These are phyloP conservation scores for Ustilago vetiveriae DNA, from an alignment of 1,284 basidiomycete genomes.

Conservation along the genomic window DNA sequence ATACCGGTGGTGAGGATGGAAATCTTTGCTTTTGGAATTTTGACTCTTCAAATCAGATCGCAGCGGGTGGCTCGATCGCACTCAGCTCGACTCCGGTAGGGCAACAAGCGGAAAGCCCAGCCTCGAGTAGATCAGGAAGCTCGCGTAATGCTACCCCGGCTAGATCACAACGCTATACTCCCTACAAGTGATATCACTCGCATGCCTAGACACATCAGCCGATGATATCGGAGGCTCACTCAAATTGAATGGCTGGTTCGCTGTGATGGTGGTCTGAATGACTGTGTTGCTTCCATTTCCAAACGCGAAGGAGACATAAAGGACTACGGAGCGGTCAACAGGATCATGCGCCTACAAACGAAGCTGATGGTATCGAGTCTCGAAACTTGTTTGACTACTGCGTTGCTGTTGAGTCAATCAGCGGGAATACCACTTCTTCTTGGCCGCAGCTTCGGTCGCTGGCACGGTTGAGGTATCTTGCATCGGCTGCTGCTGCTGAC, in stretches of 20 bases:
- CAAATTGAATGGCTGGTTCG: too few relatives aligned
- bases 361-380: slow-evolving; percentile 9
- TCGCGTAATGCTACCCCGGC: slow-evolving; percentile 25
- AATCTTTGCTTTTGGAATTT: slow-evolving; percentile 53
- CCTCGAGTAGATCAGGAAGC: slow-evolving; percentile 10
- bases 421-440: slow-evolving; percentile 25
- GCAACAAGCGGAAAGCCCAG: slow-evolving; percentile 1
- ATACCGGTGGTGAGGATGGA: slow-evolving; percentile 58
- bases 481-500: slow-evolving; percentile 17
- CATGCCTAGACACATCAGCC: too few relatives aligned
- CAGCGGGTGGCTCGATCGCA: slow-evolving; percentile 3
- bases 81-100: slow-evolving; percentile 4
- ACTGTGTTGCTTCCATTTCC: neutral
- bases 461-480: slow-evolving; percentile 12
- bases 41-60: slow-evolving; percentile 4
- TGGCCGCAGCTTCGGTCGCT: slow-evolving; percentile 8
- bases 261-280: neutral
- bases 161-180: slow-evolving; percentile 30
- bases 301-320: too few relatives aligned
- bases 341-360: too few relatives aligned
- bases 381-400: neutral
- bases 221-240: too few relatives aligned
- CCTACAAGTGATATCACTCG: slow-evolving; percentile 46
- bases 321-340: too few relatives aligned
- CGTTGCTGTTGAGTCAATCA: neutral